These are phyloP conservation scores for Abelmoschus esculentus DNA, from an alignment of 345 rosid genomes.

Conservation along the genomic window DNA sequence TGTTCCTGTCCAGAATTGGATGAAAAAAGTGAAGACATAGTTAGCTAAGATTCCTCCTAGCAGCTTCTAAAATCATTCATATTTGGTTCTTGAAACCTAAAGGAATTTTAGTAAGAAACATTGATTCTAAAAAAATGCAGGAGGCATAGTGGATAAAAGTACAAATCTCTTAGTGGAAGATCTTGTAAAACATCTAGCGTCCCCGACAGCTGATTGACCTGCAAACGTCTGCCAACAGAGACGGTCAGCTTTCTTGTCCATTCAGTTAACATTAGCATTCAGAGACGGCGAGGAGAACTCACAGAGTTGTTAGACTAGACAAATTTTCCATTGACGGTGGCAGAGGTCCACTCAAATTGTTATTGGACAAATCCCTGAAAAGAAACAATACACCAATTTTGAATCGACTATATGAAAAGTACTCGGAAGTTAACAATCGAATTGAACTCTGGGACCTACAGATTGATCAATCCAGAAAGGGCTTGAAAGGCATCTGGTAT, in stretches of 20 bases:
- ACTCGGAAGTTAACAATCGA: background rate
- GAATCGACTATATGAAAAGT: background rate
- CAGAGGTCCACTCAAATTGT: conserved; percentile 76
- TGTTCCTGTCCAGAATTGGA: conserved; percentile 45
- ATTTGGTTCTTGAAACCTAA: background rate
- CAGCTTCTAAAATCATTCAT: conserved; percentile 3
- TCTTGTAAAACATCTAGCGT: conserved; percentile 74
- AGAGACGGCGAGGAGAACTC: conserved; percentile 21
- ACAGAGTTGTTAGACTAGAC: conserved; percentile 69
- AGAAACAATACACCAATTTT: conserved; percentile 10
- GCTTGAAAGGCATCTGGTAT: conserved; percentile 73
- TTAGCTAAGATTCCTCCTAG: background rate
- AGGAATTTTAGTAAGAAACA: background rate
- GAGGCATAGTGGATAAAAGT: conserved; percentile 27
- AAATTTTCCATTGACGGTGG: conserved; percentile 68
- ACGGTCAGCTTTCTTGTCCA: conserved; percentile 25
- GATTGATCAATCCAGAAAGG: conserved; percentile 63
- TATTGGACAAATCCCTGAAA: conserved; percentile 73
- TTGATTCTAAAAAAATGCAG: conserved; percentile 8
- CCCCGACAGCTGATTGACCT: conserved; percentile 84
- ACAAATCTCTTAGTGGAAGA: conserved; percentile 83
- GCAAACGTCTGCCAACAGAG: conserved; percentile 63
- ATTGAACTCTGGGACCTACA: conserved; percentile 39
- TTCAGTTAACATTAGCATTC: background rate
- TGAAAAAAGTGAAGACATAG: background rate